A percentile compares a stretch with the other conserved stretches of the same genome.
phyloP scores from a whole-genome alignment of 148 eudicot genomes.

The Vaccinium corymbosum region DNA sequence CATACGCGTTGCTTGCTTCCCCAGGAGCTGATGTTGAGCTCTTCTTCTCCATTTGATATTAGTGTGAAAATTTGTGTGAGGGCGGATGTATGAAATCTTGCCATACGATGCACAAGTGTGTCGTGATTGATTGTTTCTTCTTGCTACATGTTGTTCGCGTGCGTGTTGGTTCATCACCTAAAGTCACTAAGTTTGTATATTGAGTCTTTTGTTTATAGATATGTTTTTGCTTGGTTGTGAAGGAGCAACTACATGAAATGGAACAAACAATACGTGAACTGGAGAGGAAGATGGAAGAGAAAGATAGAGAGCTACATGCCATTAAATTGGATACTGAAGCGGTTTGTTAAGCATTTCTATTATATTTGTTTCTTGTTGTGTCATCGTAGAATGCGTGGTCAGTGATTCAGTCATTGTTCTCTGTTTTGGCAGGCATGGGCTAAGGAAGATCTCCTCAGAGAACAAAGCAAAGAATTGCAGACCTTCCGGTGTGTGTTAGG shows the following conservation, averaged over 20 bases:
- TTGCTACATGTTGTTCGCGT: background rate
- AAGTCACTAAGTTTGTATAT: background rate
- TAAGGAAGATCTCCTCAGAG: slow-evolving; percentile 86
- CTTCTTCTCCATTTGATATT: background rate
- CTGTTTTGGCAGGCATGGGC: slow-evolving; percentile 80
- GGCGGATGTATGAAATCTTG: background rate
- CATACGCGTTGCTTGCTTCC: background rate
- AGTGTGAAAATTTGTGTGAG: background rate
- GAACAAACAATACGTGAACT: slow-evolving; percentile 61
- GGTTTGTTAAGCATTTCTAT: slow-evolving; percentile 35
- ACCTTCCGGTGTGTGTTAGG: slow-evolving; percentile 51
- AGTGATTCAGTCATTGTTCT: background rate
- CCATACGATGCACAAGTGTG: background rate
- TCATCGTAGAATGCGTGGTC: slow-evolving; percentile 1
- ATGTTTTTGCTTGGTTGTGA: slow-evolving; percentile 20
- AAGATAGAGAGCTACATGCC: slow-evolving; percentile 81
- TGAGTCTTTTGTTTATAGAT: background rate
- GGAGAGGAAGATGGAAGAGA: slow-evolving; percentile 75
- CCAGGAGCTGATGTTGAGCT: background rate
- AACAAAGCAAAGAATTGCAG: slow-evolving; percentile 82
- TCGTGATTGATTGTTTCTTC: background rate
- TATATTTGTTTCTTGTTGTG: slow-evolving; percentile 1
- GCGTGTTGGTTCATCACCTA: background rate
- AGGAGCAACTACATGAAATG: slow-evolving; percentile 84
- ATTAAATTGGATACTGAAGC: slow-evolving; percentile 81